These are phyloP conservation scores for Phalaenopsis aphrodite DNA, from an alignment of 106 monocot species.

Conservation along the genomic window DNA sequence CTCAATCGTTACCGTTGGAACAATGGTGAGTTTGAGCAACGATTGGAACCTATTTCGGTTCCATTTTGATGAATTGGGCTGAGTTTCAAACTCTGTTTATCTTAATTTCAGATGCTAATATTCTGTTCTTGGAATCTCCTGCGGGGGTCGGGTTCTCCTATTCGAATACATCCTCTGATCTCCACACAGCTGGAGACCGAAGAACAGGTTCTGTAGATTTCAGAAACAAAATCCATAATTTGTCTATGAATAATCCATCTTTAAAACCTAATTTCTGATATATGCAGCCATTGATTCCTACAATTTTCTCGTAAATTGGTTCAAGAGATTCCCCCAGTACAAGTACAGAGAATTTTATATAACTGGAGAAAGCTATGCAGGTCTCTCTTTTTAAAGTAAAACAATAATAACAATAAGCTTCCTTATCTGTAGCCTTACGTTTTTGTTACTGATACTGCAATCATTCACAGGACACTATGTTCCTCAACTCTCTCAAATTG, in stretches of 20 bases:
- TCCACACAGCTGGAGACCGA: constrained; percentile 47
- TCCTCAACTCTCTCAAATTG: constrained; percentile 81
- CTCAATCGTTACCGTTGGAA: constrained; percentile 77
- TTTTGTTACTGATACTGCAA: background rate
- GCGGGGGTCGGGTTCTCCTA: constrained; percentile 92
- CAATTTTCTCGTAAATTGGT: constrained; percentile 52
- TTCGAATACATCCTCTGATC: constrained; percentile 67
- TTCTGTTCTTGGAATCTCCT: constrained; percentile 90
- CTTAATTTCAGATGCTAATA: constrained; percentile 52
- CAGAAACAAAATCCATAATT: background rate
- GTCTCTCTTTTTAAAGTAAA: constrained; percentile 8
- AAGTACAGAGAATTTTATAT: constrained; percentile 79
- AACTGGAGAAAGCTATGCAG: constrained; percentile 84
- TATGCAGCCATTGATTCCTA: constrained; percentile 27
- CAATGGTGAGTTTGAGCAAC: constrained; percentile 25
- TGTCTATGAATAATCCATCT: background rate
- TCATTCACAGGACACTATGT: constrained; percentile 83
- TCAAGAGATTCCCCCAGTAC: constrained; percentile 83
- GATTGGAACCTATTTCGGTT: background rate
- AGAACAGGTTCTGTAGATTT: constrained; percentile 45
- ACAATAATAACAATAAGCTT: too few species aligned
- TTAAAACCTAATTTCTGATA: background rate
- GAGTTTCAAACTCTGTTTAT: constrained; percentile 1
- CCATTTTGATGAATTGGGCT: background rate
- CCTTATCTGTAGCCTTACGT: background rate